Conservation (phyloP, 257 asterid genomes). For the Verbena officinalis region DNA sequence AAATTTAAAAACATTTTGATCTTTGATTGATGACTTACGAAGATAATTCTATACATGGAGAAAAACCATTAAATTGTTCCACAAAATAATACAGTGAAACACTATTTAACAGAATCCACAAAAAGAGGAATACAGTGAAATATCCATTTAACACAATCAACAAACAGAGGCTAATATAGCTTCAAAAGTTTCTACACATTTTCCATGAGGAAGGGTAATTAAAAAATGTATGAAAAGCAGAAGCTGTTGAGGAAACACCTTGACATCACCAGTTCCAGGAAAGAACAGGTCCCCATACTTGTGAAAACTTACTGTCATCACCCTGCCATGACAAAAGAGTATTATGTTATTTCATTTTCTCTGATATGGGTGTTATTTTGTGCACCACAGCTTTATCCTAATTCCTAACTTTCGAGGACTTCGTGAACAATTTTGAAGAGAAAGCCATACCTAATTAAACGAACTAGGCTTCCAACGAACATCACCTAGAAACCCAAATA, state of each 20-base stretch:
- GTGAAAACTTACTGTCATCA: conserved; percentile 99
- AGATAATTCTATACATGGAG: conserved; percentile 4
- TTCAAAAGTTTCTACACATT: not conserved
- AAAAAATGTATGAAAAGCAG: conserved; percentile 18
- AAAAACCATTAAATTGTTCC: conserved; percentile 2
- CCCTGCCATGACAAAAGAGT: conserved; percentile 59
- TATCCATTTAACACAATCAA: conserved; percentile 8
- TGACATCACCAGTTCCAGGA: conserved; percentile 98
- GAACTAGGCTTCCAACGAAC: not conserved
- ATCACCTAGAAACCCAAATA: conserved; percentile 6
- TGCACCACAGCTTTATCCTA: not conserved
- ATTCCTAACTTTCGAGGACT: conserved; percentile 7
- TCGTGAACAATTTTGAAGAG: conserved; percentile 4
- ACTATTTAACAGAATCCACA: conserved; percentile 10
- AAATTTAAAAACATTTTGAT: conserved; percentile 5
- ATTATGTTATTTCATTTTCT: conserved; percentile 15
- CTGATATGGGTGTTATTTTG: conserved; percentile 1
- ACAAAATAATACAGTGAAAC: conserved; percentile 19
- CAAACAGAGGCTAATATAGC: conserved; percentile 6
- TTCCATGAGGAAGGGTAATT: conserved; percentile 7
- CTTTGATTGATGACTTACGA: not conserved
- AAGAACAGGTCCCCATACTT: conserved; percentile 95
- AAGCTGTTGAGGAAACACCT: conserved; percentile 58
- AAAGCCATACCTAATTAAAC: not conserved
- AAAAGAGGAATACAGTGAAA: conserved; percentile 26